These are phyloP conservation scores for Acacia melanoxylon DNA, from an alignment of 306 rosid species.

Conservation along the genomic window DNA sequence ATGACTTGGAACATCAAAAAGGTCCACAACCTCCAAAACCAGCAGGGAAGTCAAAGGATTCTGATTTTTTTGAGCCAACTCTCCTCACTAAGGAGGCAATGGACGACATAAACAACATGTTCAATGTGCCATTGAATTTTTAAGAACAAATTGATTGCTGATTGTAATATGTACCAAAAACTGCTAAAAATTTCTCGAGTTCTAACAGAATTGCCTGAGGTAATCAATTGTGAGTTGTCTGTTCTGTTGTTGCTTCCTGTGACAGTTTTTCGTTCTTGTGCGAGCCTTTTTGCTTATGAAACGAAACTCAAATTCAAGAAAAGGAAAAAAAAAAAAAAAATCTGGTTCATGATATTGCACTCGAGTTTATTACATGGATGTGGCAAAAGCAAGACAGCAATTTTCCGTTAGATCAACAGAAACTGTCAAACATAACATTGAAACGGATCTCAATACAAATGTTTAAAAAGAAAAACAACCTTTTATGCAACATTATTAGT, in stretches of 20 bases:
- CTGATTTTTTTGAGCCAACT: slow-evolving; percentile 82
- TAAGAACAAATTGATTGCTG: slow-evolving; percentile 33
- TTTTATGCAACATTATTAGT: slow-evolving; percentile 21
- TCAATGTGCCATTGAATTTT: slow-evolving; percentile 76
- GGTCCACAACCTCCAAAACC: slow-evolving; percentile 46
- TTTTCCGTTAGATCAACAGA: neutral
- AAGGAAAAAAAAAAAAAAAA: no score
- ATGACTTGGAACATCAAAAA: slow-evolving; percentile 47
- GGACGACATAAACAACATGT: slow-evolving; percentile 91
- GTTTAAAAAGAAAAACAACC: neutral
- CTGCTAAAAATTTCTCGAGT: neutral
- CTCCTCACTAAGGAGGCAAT: slow-evolving; percentile 76
- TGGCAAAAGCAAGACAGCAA: neutral
- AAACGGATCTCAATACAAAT: neutral
- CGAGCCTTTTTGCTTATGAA: neutral
- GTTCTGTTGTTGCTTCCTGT: neutral
- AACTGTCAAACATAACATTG: neutral
- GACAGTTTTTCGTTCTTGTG: neutral
- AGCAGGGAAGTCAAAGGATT: slow-evolving; percentile 40
- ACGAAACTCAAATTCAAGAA: neutral
- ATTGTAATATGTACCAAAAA: slow-evolving; percentile 18
- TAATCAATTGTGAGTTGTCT: neutral
- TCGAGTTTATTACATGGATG: slow-evolving; percentile 18
- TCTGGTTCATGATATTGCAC: slow-evolving; percentile 1
- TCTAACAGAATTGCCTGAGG: slow-evolving; percentile 18